Evolutionary conservation across 495 filamentous ascomycete species (phyloP).

Genomic region (Tuber umbilicatum): DNA sequence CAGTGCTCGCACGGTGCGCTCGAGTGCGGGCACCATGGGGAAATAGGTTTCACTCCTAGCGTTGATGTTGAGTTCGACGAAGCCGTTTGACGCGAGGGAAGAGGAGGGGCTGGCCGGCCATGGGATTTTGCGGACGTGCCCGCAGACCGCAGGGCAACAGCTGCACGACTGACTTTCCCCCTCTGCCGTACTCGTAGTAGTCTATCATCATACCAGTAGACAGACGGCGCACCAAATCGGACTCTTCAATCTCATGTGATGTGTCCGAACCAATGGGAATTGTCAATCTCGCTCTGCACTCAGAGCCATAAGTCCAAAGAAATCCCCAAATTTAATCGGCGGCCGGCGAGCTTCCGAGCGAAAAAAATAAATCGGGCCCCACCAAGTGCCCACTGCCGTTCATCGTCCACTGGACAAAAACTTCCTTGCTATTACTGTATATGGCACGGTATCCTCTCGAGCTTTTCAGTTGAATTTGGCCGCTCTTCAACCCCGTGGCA

Average conservation of each 20-base stretch:
- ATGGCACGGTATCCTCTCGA: not conserved
- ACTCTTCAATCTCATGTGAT: not conserved
- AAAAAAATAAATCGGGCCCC: not conserved
- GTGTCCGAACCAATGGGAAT: not conserved
- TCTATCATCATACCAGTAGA: not conserved
- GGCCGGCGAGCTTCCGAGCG: not conserved
- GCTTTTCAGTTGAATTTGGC: not conserved
- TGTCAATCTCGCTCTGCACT: not conserved
- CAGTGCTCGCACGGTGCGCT: not conserved
- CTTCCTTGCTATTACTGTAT: not conserved
- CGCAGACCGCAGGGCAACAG: not conserved
- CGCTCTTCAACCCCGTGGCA: not conserved
- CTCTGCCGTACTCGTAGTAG: not conserved
- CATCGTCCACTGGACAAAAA: not conserved
- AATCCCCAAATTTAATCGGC: not conserved
- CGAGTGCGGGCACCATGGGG: not conserved
- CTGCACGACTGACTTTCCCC: conserved; percentile 18
- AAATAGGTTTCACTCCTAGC: not conserved
- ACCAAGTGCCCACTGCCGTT: not conserved
- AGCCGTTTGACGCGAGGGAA: not conserved
- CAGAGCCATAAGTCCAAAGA: not conserved
- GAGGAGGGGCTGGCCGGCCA: conserved; percentile 25
- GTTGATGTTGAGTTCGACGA: not conserved
- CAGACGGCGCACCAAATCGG: not conserved
- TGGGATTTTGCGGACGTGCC: conserved; percentile 17